phyloP scores from a whole-genome alignment of 192 early-diverging fungal species.

The Backusella parvicylindrica region DNA sequence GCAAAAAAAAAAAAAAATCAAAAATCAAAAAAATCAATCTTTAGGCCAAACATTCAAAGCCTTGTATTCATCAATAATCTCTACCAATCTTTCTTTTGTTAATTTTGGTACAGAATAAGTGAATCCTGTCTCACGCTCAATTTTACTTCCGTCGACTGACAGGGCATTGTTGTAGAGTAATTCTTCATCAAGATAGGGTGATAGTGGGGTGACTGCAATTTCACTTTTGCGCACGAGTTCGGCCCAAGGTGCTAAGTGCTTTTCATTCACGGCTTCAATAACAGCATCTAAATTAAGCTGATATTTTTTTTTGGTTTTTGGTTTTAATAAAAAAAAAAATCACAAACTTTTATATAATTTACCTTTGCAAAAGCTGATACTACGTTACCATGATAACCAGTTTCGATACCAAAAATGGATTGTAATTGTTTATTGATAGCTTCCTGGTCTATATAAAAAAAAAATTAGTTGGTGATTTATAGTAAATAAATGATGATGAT shows the following conservation, averaged over 20 bases:
- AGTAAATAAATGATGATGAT: too few species aligned
- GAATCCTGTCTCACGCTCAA: conserved; percentile 66
- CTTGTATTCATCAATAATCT: conserved; percentile 81
- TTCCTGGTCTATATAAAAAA: conserved; percentile 88
- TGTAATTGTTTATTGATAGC: conserved; percentile 69
- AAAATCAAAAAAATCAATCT: neutral
- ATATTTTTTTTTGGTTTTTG: neutral
- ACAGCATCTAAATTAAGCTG: conserved; percentile 81
- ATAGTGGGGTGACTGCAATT: conserved; percentile 80
- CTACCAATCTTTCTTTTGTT: conserved; percentile 61
- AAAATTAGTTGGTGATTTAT: too few species aligned
- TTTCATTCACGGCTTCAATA: conserved; percentile 85
- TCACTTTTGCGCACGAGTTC: conserved; percentile 68
- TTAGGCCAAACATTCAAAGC: conserved; percentile 80
- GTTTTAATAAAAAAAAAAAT: neutral
- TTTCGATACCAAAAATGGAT: conserved; percentile 76
- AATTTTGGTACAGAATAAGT: conserved; percentile 64
- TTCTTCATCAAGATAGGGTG: conserved; percentile 93
- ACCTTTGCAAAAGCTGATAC: conserved; percentile 81
- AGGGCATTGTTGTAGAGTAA: conserved; percentile 83
- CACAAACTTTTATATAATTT: conserved; percentile 7
- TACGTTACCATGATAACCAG: conserved; percentile 78
- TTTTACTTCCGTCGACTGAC: conserved; percentile 81
- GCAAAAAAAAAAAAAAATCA: neutral
- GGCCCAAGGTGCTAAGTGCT: conserved; percentile 91